Evolutionary conservation across 352 stramenopile genomes (phyloP).

Genomic region (Saprolegnia diclina): DNA sequence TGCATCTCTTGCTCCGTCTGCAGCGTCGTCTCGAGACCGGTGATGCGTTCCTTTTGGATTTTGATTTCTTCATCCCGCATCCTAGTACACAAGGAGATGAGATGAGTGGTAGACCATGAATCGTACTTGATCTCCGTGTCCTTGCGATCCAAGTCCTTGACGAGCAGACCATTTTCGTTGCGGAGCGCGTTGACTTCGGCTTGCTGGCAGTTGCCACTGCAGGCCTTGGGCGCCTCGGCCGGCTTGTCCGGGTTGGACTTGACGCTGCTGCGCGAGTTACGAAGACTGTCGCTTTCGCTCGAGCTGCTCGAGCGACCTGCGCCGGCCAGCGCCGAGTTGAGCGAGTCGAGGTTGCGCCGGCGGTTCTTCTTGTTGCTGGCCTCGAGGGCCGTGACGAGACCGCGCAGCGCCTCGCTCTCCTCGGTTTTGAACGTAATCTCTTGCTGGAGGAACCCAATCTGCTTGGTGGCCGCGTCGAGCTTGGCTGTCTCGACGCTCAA

Average conservation of each 20-base stretch:
- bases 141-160: slow-evolving; percentile 72
- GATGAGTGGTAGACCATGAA: not conserved
- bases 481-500: slow-evolving; percentile 77
- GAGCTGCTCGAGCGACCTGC: slow-evolving; percentile 14
- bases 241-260: slow-evolving; percentile 4
- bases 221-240: not conserved
- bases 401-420: slow-evolving; percentile 61
- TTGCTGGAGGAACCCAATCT: slow-evolving; percentile 77
- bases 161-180: slow-evolving; percentile 48
- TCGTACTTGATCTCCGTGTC: slow-evolving; percentile 44
- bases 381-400: slow-evolving; percentile 68
- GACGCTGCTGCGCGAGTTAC: slow-evolving; percentile 25
- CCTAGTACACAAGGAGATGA: not conserved
- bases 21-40: slow-evolving; percentile 46
- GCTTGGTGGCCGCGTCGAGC: slow-evolving; percentile 74
- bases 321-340: slow-evolving; percentile 18
- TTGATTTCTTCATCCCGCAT: slow-evolving; percentile 59
- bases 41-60: slow-evolving; percentile 58
- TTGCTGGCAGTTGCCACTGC: slow-evolving; percentile 5
- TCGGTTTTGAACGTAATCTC: slow-evolving; percentile 84
- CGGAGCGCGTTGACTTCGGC: slow-evolving; percentile 14
- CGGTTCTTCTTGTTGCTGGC: slow-evolving; percentile 76
- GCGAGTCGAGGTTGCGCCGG: slow-evolving; percentile 47
- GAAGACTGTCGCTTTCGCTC: not conserved
- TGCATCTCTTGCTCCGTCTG: slow-evolving; percentile 61